A percentile compares a stretch with the other conserved stretches of the same genome.
Evolutionary conservation across 2,329 filamentous ascomycete species (phyloP).

Genomic region (Phialocephala sp.): DNA sequence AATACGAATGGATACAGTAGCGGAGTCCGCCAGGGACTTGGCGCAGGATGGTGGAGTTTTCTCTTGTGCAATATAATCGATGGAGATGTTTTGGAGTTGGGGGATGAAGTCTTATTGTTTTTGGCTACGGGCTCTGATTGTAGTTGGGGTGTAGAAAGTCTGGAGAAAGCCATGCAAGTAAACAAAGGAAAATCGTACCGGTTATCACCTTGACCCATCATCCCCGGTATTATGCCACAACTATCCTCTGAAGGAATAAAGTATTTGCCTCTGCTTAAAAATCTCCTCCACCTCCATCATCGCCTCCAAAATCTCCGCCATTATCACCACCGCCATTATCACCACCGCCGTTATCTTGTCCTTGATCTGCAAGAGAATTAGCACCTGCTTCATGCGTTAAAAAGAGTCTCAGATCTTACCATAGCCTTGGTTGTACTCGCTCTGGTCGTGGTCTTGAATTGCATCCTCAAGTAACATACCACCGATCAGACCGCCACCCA

Average conservation of each 20-base stretch:
- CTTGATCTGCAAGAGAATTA: conserved; percentile 28
- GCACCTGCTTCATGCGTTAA: not conserved
- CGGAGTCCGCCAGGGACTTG: not conserved
- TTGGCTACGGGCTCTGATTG: not conserved
- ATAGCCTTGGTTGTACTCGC: conserved; percentile 60
- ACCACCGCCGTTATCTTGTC: conserved; percentile 23
- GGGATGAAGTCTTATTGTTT: not conserved
- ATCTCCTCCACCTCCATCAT: conserved; percentile 35
- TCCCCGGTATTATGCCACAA: not conserved
- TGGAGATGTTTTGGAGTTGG: too few relatives aligned
- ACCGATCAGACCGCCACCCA: conserved; percentile 82
- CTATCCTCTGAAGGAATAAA: not conserved
- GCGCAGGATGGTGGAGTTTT: not conserved
- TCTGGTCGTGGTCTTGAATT: conserved; percentile 65
- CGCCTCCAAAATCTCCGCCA: conserved; percentile 40
- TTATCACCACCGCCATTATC: conserved; percentile 26
- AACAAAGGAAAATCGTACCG: conserved; percentile 13
- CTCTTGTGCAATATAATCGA: too few relatives aligned
- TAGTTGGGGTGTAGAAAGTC: not conserved
- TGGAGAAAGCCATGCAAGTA: conserved; percentile 7
- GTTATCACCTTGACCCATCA: conserved; percentile 6
- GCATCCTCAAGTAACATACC: conserved; percentile 74
- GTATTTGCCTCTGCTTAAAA: conserved; percentile 24
- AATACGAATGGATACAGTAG: not conserved
- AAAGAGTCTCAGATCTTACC: conserved; percentile 31